phyloP scores from a whole-genome alignment of 2,329 filamentous ascomycete genomes.

The Curvularia sp. region DNA sequence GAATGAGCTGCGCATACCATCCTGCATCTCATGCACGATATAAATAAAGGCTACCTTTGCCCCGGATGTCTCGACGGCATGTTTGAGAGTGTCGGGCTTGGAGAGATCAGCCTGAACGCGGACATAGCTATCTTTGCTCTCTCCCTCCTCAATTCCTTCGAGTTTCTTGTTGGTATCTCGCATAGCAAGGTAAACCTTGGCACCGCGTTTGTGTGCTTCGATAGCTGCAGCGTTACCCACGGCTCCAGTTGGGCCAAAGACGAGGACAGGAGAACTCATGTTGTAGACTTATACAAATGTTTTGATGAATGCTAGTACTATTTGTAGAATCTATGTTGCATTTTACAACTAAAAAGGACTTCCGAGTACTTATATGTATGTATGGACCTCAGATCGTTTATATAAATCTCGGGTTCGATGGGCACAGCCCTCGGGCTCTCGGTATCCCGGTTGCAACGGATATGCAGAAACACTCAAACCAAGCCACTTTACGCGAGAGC shows the following conservation, averaged over 20 bases:
- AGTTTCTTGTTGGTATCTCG: constrained; percentile 56
- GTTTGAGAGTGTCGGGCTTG: constrained; percentile 51
- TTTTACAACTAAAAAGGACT: neutral
- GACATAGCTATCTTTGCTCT: constrained; percentile 37
- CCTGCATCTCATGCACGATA: constrained; percentile 38
- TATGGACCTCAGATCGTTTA: neutral
- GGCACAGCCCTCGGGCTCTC: neutral
- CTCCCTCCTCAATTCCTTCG: constrained; percentile 46
- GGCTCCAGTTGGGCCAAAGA: constrained; percentile 61
- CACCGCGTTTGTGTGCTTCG: constrained; percentile 51
- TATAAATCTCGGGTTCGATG: neutral
- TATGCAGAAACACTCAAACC: neutral
- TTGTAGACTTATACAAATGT: neutral
- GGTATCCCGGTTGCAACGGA: neutral
- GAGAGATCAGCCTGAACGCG: constrained; percentile 57
- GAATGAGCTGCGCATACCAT: constrained; percentile 53
- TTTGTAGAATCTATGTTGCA: neutral
- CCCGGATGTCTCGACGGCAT: constrained; percentile 53
- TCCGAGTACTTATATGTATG: neutral
- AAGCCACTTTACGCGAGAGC: neutral
- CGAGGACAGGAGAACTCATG: constrained; percentile 33
- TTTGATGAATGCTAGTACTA: neutral
- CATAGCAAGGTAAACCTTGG: constrained; percentile 59
- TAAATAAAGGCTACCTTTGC: constrained; percentile 62
- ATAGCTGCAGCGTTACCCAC: constrained; percentile 55